phyloP scores from a whole-genome alignment of 2,329 filamentous ascomycete genomes.

The Metarhizium guizhouense region DNA sequence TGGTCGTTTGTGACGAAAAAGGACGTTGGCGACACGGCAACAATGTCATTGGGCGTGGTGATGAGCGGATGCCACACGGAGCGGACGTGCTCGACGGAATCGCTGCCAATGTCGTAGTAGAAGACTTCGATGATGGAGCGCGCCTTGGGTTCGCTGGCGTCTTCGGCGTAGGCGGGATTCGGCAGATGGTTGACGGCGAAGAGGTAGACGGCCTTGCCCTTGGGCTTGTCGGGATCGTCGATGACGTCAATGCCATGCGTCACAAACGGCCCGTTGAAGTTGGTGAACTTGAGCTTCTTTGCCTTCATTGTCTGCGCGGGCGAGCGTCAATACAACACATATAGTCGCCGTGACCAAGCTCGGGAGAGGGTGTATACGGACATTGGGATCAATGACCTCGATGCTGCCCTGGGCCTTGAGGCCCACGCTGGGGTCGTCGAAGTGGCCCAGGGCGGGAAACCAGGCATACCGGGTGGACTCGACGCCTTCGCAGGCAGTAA shows the following conservation, averaged over 20 bases:
- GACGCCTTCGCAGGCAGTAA: slow-evolving; percentile 46
- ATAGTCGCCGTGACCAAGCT: not conserved
- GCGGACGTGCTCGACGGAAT: slow-evolving; percentile 35
- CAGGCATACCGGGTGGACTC: slow-evolving; percentile 33
- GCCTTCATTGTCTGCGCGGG: slow-evolving; percentile 17
- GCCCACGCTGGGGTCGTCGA: slow-evolving; percentile 29
- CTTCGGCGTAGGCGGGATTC: slow-evolving; percentile 29
- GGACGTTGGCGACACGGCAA: slow-evolving; percentile 33
- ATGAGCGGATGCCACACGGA: slow-evolving; percentile 44
- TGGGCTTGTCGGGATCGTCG: slow-evolving; percentile 30
- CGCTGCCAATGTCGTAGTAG: slow-evolving; percentile 37
- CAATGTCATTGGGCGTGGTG: slow-evolving; percentile 49
- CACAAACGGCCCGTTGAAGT: slow-evolving; percentile 43
- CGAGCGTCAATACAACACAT: not conserved
- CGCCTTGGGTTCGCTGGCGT: slow-evolving; percentile 25
- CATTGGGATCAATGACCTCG: slow-evolving; percentile 45
- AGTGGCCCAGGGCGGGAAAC: slow-evolving; percentile 40
- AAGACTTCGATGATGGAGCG: slow-evolving; percentile 51
- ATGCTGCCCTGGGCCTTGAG: slow-evolving; percentile 32
- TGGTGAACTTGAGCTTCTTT: slow-evolving; percentile 35
- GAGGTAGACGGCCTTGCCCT: slow-evolving; percentile 41
- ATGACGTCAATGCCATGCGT: slow-evolving; percentile 55
- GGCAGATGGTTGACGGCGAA: slow-evolving; percentile 52
- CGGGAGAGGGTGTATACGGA: slow-evolving; percentile 16
- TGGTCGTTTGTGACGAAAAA: slow-evolving; percentile 56